Evolutionary conservation across 1,284 basidiomycete genomes (phyloP).

Genomic region (Cutaneotrichosporon mucoides): DNA sequence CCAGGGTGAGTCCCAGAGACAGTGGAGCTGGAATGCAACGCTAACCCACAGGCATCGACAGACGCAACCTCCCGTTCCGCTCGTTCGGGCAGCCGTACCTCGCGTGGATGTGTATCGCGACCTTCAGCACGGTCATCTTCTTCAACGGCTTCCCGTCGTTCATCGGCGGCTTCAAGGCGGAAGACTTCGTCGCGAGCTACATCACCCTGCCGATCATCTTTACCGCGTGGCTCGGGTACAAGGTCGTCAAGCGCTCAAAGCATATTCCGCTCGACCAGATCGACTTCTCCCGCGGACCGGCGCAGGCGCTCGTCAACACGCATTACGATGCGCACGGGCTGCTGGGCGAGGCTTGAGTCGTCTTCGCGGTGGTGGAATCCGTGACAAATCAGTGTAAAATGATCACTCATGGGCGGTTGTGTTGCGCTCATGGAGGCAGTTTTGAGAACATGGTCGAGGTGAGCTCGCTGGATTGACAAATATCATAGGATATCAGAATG

Average conservation of each 20-base stretch:
- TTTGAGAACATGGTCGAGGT: too few relatives aligned
- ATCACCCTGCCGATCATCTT: conserved; percentile 21
- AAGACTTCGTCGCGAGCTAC: conserved; percentile 19
- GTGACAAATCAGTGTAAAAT: too few relatives aligned
- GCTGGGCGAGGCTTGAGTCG: too few relatives aligned
- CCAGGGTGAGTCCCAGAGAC: conserved; percentile 51
- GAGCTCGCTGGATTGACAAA: too few relatives aligned
- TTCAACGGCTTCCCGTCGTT: conserved; percentile 14
- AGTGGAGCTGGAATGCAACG: too few relatives aligned
- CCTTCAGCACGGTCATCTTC: conserved; percentile 12
- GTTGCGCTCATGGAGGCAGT: too few relatives aligned
- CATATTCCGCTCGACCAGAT: conserved; percentile 56
- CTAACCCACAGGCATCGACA: conserved; percentile 41
- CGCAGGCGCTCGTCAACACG: conserved; percentile 1
- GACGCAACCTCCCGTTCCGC: conserved; percentile 61
- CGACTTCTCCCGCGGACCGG: conserved; percentile 58
- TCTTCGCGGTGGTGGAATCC: too few relatives aligned
- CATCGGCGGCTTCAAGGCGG: conserved; percentile 4
- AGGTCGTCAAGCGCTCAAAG: conserved; percentile 10
- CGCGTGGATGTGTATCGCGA: conserved; percentile 12
- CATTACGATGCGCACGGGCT: too few relatives aligned
- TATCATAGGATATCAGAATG: too few relatives aligned
- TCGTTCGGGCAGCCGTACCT: conserved; percentile 51
- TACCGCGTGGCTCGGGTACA: conserved; percentile 10
- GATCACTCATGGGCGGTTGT: too few relatives aligned